phyloP scores from a whole-genome alignment of 2,329 filamentous ascomycete species.

The Cyphellophora europaea region DNA sequence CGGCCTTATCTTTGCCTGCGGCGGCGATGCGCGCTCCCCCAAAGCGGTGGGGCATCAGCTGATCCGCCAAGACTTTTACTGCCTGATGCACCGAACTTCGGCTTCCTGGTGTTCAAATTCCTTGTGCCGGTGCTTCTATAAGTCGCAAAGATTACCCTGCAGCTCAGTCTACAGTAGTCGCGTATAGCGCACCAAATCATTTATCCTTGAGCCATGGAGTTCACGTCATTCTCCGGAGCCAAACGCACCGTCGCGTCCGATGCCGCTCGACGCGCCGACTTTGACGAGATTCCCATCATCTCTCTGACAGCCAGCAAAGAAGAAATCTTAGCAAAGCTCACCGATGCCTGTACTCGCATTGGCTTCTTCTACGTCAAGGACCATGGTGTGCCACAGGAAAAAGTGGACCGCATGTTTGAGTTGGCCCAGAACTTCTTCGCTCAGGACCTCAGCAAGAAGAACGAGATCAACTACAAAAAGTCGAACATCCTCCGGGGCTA shows the following conservation, averaged over 20 bases:
- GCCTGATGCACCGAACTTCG: no score
- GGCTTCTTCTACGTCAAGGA: slow-evolving; percentile 20
- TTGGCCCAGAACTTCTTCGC: slow-evolving; percentile 28
- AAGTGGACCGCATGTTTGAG: slow-evolving; percentile 13
- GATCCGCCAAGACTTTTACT: no score
- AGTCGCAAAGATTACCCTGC: no score
- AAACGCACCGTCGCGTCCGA: slow-evolving; percentile 1
- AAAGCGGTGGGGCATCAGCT: no score
- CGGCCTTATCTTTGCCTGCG: no score
- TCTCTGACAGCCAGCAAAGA: slow-evolving; percentile 1
- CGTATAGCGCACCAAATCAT: no score
- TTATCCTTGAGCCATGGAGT: no score
- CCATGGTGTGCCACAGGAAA: slow-evolving; percentile 17
- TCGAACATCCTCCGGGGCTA: slow-evolving; percentile 5
- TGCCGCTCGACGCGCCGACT: slow-evolving; percentile 1
- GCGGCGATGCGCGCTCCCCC: no score
- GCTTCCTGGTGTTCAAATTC: no score
- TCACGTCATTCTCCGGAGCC: slow-evolving; percentile 2
- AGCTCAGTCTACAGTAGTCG: no score
- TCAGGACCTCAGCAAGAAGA: slow-evolving; percentile 33
- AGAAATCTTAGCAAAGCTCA: slow-evolving; percentile 1
- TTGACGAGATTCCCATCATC: slow-evolving; percentile 2
- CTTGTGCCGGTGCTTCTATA: no score
- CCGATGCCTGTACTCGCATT: slow-evolving; percentile 11
- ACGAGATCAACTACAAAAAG: slow-evolving; percentile 21